Conservation (phyloP, 2,329 filamentous ascomycete genomes). For the Epichloe hybrida region DNA sequence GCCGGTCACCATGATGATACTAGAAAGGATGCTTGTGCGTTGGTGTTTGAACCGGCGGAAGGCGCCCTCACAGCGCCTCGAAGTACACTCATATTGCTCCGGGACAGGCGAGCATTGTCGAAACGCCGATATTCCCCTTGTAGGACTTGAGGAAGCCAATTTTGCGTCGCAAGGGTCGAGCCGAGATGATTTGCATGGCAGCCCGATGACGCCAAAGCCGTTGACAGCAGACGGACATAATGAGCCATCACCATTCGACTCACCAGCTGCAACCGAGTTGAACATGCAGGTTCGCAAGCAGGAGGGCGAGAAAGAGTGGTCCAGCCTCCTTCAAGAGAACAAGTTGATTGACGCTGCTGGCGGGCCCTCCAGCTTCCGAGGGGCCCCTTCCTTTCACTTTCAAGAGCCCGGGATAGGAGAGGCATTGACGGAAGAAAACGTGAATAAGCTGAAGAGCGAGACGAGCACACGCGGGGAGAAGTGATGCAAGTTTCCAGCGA, state of each 20-base stretch:
- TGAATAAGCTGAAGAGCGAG: slow-evolving; percentile 32
- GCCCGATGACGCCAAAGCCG: slow-evolving; percentile 27
- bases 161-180: slow-evolving; percentile 5
- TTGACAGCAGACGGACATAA: slow-evolving; percentile 22
- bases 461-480: slow-evolving; percentile 6
- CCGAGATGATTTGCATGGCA: slow-evolving; percentile 18
- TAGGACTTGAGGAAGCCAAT: slow-evolving; percentile 18
- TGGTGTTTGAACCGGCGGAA: slow-evolving; percentile 38
- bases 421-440: slow-evolving; percentile 39
- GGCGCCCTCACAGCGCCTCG: slow-evolving; percentile 11
- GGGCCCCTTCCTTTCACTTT: slow-evolving; percentile 20
- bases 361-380: slow-evolving; percentile 19
- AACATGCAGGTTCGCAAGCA: slow-evolving; percentile 19
- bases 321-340: slow-evolving; percentile 30
- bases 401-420: slow-evolving; percentile 25
- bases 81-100: slow-evolving; percentile 30
- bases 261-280: slow-evolving; percentile 18
- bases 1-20: slow-evolving; percentile 52
- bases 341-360: slow-evolving; percentile 35
- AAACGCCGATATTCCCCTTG: slow-evolving; percentile 26
- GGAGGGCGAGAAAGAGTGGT: slow-evolving; percentile 27
- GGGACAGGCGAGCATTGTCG: slow-evolving; percentile 29
- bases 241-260: slow-evolving; percentile 30
- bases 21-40: slow-evolving; percentile 59
- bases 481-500: neutral